Conservation (phyloP, 2,329 filamentous ascomycete species). For the Aspergillus fijiensis region DNA sequence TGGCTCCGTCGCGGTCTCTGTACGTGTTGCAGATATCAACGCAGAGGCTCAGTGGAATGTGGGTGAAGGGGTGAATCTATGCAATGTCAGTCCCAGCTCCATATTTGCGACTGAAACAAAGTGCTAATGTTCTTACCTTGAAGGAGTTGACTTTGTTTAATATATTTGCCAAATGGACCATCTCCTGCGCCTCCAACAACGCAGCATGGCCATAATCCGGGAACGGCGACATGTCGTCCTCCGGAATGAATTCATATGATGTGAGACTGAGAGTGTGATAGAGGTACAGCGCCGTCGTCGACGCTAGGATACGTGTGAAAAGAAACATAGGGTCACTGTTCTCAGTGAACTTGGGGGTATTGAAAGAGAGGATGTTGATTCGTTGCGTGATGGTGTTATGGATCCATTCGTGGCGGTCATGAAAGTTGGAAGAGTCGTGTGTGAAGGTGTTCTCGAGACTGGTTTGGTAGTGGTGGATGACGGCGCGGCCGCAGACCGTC, state of each 20-base stretch:
- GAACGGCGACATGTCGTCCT: neutral
- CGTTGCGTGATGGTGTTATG: neutral
- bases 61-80: conserved; percentile 8
- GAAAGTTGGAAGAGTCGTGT: neutral
- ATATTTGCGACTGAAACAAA: too few species aligned
- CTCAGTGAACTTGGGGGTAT: neutral
- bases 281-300: conserved; percentile 1
- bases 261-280: neutral
- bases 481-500: neutral
- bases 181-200: conserved; percentile 15
- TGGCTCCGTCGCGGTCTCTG: neutral
- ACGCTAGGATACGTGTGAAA: neutral
- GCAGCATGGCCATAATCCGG: conserved; percentile 3
- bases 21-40: neutral
- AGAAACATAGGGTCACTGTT: neutral
- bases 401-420: conserved; percentile 4
- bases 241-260: too few species aligned
- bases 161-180: conserved; percentile 12
- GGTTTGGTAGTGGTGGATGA: too few species aligned
- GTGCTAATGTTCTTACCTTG: conserved; percentile 6
- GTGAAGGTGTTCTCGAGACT: too few species aligned
- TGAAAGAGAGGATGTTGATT: neutral
- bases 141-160: conserved; percentile 14
- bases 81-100: neutral
- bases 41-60: conserved; percentile 3